Base-by-base conservation (phyloP, 2,329 filamentous ascomycete species). In the Neophaeococcomyces mojaviensis region DNA sequence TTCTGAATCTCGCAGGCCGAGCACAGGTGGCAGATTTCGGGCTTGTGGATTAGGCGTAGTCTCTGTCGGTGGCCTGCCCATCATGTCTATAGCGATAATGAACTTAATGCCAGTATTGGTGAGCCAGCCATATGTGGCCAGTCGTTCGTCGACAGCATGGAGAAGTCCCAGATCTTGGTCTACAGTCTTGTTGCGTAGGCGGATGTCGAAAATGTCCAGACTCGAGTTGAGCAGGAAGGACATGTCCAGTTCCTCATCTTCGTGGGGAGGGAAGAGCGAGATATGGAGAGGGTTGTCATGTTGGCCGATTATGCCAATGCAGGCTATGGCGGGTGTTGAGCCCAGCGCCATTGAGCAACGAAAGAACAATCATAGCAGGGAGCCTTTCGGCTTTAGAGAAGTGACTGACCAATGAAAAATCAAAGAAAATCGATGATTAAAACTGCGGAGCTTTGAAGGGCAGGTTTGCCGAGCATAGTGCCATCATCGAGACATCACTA, bases 231-330 rank as follows among this genome's bases (percentile, higher is more conserved):
- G 80, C 39, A 96, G 78, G 58, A 97, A 88, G 30, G 86, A 88
- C 71, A 92, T 96, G 63, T 95, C 88, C 9, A 97, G 78, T 55
- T 72, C 74, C 43, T 73, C 55, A 39, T 75, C 68, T 60, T 77
- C 73, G 72, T 86, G 78, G 38, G 82, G 84, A 42, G 88, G 85
- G 67, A 96, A 95, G 62, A 94, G 80, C 50, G 87, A 82, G 58
- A 95, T 86, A 69, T 97, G 90, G 55, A 97, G 83, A 49, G 90
- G 92, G 63, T 96, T 95, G 71, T 97, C 94, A 66, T 94, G 85
- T 69, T 92, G 88, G 56, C 92, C 90, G 59, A 98, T 94, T 43
- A 97, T 76, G 66, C 88, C 89, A 58, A 98, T 82, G 63, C 89
- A 95, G 66, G 88, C 89, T 66, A 97, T 92, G 30, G 84, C 87